Evolutionary conservation across 306 rosid species (phyloP).

Genomic region (Gleditsia sinensis): DNA sequence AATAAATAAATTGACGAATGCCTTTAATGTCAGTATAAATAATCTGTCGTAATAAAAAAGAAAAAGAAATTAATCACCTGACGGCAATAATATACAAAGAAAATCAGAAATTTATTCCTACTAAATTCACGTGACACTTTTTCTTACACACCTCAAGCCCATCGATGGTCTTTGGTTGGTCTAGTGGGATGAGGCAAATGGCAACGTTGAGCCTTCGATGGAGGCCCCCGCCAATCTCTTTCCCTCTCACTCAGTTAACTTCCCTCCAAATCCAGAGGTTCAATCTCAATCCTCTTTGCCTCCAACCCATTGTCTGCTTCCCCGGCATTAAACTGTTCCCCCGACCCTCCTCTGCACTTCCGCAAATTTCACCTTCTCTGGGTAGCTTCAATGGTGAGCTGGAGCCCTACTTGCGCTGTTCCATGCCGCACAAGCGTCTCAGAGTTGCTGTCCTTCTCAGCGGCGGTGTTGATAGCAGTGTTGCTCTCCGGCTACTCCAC

Average conservation of each 20-base stretch:
- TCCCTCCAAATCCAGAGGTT: conserved; percentile 32
- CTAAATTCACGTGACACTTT: not conserved
- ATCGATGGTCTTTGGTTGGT: not conserved
- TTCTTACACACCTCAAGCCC: not conserved
- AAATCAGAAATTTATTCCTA: not conserved
- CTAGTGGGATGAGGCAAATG: not conserved
- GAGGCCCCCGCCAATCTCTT: conserved; percentile 32
- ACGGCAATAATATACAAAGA: too few relatives aligned
- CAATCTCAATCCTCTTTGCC: conserved; percentile 42
- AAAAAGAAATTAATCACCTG: too few relatives aligned
- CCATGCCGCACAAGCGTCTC: conserved; percentile 60
- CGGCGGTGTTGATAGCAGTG: conserved; percentile 95
- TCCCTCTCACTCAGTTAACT: conserved; percentile 35
- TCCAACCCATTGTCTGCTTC: not conserved
- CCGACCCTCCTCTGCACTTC: conserved; percentile 20
- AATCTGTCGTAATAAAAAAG: too few relatives aligned
- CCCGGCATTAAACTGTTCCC: conserved; percentile 28
- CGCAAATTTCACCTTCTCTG: conserved; percentile 34
- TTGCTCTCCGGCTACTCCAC: conserved; percentile 84
- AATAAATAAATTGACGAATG: not conserved
- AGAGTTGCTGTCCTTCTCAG: conserved; percentile 82
- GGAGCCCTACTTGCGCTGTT: conserved; percentile 57
- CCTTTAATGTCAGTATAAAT: too few relatives aligned
- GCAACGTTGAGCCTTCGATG: conserved; percentile 34
- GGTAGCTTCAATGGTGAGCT: conserved; percentile 40